phyloP scores from a whole-genome alignment of 805 yeast genomes.

The Metschnikowia kofuensis region DNA sequence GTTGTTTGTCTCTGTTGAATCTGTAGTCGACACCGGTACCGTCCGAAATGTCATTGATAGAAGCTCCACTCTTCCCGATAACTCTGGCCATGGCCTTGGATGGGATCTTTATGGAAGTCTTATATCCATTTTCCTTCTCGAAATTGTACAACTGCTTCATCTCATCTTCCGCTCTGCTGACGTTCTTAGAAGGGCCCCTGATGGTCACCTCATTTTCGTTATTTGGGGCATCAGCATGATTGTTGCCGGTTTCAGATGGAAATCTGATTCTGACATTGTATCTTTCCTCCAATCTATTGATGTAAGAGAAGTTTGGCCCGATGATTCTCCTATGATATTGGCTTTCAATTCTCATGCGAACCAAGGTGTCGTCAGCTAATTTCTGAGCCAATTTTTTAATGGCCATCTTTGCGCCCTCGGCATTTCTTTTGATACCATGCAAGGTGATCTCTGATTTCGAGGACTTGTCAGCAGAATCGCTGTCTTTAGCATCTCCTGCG shows the following conservation, averaged over 20 bases:
- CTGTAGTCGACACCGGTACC: conserved; percentile 59
- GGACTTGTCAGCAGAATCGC: conserved; percentile 22
- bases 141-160: conserved; percentile 77
- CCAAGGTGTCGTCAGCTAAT: conserved; percentile 78
- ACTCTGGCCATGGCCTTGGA: conserved; percentile 73
- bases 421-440: conserved; percentile 76
- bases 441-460: conserved; percentile 45
- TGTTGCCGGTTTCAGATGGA: conserved; percentile 44
- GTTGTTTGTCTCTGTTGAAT: conserved; percentile 40
- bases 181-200: conserved; percentile 90
- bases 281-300: conserved; percentile 81
- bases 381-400: conserved; percentile 60
- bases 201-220: conserved; percentile 63
- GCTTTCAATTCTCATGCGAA: conserved; percentile 64
- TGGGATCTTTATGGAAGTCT: conserved; percentile 64
- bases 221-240: conserved; percentile 37
- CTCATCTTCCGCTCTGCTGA: conserved; percentile 77
- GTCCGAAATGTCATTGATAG: conserved; percentile 75
- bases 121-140: conserved; percentile 82
- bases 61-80: conserved; percentile 87
- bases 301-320: conserved; percentile 80
- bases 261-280: conserved; percentile 79
- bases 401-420: conserved; percentile 63
- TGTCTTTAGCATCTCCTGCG: conserved; percentile 44
- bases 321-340: conserved; percentile 78